Percentiles rank a stretch among this genome's conserved stretches.
Conservation (phyloP, 306 rosid genomes). For the Echinosophora koreensis region DNA sequence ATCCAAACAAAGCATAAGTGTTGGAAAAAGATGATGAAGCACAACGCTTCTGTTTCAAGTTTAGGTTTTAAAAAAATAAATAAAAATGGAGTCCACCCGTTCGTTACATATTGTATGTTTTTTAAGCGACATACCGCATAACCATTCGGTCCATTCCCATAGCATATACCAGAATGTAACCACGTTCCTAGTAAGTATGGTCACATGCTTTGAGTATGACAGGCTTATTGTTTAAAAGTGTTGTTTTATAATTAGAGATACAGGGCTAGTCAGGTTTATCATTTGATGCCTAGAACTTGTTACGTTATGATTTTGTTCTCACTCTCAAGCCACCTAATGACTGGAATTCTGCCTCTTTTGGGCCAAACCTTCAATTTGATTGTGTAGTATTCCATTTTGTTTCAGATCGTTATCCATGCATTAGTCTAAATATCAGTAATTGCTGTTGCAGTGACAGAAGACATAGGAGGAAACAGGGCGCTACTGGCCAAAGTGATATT, state of each 20-base stretch:
- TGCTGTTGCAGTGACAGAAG: conserved; percentile 61
- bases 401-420: conserved; percentile 27
- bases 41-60: not conserved
- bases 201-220: conserved; percentile 23
- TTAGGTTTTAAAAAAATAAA: not conserved
- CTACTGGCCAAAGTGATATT: conserved; percentile 65
- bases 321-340: conserved; percentile 23
- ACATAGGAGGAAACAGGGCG: conserved; percentile 64
- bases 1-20: no score
- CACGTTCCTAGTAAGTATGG: no score
- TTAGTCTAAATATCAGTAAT: conserved; percentile 37
- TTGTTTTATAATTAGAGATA: conserved; percentile 1
- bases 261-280: conserved; percentile 4
- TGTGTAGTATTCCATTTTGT: conserved; percentile 29
- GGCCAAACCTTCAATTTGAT: conserved; percentile 15
- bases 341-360: conserved; percentile 24
- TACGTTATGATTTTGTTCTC: not conserved
- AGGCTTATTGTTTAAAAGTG: conserved; percentile 21
- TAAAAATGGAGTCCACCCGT: not conserved
- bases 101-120: not conserved
- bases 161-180: not conserved
- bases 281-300: conserved; percentile 20
- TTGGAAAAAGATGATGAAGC: not conserved
- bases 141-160: not conserved
- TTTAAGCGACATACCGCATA: not conserved